These are phyloP conservation scores for Schoenoplectus tabernaemontani DNA, from an alignment of 202 grass and related monocot genomes.

Conservation along the genomic window DNA sequence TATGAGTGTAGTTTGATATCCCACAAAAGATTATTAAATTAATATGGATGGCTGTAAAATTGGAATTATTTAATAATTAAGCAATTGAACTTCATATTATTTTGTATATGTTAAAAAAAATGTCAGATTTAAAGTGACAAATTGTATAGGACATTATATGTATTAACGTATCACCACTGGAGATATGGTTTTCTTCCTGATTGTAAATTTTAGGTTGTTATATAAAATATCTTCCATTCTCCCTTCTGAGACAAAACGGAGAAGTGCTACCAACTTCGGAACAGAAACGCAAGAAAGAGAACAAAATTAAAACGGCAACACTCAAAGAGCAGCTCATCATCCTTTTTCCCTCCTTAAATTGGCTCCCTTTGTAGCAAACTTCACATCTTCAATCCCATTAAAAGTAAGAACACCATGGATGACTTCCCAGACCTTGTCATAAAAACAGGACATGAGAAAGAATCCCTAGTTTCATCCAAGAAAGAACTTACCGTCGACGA, in stretches of 20 bases:
- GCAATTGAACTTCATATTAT: not conserved
- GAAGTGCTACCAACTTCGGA: not conserved
- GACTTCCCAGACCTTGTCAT: not conserved
- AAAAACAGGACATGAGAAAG: not conserved
- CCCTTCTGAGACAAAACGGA: not conserved
- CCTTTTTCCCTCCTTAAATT: slow-evolving; percentile 16
- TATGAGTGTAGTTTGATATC: not conserved
- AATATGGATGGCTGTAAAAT: not conserved
- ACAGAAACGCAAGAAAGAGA: not conserved
- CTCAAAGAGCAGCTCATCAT: not conserved
- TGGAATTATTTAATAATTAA: not conserved
- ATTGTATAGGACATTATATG: not conserved
- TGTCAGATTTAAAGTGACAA: not conserved
- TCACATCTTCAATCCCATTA: not conserved
- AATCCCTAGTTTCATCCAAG: slow-evolving; percentile 7
- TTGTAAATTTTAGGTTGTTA: not conserved
- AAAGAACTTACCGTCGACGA: slow-evolving; percentile 34
- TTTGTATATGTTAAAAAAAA: not conserved
- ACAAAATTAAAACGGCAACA: not conserved
- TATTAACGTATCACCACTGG: not conserved
- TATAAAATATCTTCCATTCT: not conserved
- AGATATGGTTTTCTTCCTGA: not conserved
- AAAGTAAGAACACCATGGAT: slow-evolving; percentile 17
- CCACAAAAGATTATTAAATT: not conserved
- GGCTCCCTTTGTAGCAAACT: slow-evolving; percentile 1